Percentiles rank a stretch among this genome's conserved stretches.
Evolutionary conservation across 1,284 basidiomycete genomes (phyloP).

Genomic region (Ustilago cynodontis): DNA sequence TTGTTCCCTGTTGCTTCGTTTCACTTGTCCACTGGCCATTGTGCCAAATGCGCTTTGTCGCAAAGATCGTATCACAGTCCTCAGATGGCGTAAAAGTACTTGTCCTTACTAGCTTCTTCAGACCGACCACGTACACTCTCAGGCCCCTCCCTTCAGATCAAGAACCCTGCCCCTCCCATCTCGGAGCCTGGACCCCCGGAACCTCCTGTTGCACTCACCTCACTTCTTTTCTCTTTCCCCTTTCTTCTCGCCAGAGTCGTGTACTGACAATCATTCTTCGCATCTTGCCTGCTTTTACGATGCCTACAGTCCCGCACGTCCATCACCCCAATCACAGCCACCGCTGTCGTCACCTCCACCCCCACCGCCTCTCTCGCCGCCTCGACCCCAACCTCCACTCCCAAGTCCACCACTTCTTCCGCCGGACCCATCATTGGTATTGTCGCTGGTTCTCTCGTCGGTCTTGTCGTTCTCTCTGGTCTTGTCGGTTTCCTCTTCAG

Average conservation of each 20-base stretch:
- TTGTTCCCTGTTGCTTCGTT: constrained; percentile 31
- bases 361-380: constrained; percentile 23
- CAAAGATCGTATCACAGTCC: constrained; percentile 21
- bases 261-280: constrained; percentile 14
- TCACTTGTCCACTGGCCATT: constrained; percentile 24
- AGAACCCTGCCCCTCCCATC: background rate
- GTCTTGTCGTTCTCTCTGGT: constrained; percentile 67
- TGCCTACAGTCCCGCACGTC: constrained; percentile 24
- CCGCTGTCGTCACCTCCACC: constrained; percentile 48
- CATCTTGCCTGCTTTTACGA: background rate
- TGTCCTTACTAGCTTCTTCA: background rate
- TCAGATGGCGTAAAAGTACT: background rate
- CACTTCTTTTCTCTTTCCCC: constrained; percentile 16
- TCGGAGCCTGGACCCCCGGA: background rate
- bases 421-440: constrained; percentile 70
- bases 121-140: background rate
- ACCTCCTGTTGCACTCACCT: constrained; percentile 26
- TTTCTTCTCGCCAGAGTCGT: constrained; percentile 3
- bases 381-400: constrained; percentile 28
- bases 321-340: constrained; percentile 42
- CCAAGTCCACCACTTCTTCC: constrained; percentile 34
- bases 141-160: background rate
- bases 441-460: constrained; percentile 69
- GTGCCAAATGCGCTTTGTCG: constrained; percentile 22
- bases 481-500: constrained; percentile 68